Evolutionary conservation across 1,139 yeast species (phyloP).

Genomic region (Kurtzmaniella quercitrusa): DNA sequence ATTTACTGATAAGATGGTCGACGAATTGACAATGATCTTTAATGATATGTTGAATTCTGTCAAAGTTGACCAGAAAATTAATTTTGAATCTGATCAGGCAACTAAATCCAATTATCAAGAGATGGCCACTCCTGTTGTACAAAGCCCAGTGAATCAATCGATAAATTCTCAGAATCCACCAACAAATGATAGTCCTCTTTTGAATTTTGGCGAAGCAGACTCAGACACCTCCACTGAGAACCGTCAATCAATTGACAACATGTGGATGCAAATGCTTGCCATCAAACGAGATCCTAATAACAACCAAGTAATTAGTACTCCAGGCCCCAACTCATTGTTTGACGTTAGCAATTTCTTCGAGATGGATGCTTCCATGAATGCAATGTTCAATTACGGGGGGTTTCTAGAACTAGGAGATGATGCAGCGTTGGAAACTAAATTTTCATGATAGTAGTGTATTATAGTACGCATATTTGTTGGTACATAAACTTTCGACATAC

Average conservation of each 20-base stretch:
- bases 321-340: neutral
- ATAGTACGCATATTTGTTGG: no score
- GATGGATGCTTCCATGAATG: neutral
- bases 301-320: constrained; percentile 1
- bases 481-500: neutral
- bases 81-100: neutral
- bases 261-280: constrained; percentile 29
- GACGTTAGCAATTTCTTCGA: neutral
- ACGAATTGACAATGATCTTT: constrained; percentile 18
- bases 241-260: constrained; percentile 16
- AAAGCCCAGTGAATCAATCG: neutral
- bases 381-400: neutral
- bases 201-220: constrained; percentile 5
- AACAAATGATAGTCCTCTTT: neutral
- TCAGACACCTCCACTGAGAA: neutral
- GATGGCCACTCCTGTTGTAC: neutral
- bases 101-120: neutral
- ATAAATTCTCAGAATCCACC: neutral
- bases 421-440: neutral
- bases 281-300: constrained; percentile 13
- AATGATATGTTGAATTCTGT: constrained; percentile 5
- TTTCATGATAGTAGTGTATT: neutral
- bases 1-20: constrained; percentile 15
- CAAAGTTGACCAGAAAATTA: neutral
- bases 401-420: neutral